phyloP scores from a whole-genome alignment of 1,139 yeast genomes.

The Kodamaea sp. region DNA sequence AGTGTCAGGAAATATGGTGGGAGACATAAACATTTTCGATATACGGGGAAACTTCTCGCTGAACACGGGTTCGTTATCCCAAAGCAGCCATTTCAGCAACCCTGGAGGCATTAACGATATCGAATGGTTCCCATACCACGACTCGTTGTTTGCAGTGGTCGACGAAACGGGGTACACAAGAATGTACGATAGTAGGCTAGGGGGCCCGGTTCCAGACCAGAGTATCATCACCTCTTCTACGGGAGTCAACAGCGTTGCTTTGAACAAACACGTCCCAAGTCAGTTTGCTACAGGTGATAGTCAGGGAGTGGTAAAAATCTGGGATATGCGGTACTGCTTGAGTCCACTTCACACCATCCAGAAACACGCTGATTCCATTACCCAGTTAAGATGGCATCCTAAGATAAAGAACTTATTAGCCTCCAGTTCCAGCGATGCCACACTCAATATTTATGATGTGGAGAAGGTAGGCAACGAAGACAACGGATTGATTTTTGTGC shows the following conservation, averaged over 20 bases:
- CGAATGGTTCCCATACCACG: slow-evolving; percentile 62
- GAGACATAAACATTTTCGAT: slow-evolving; percentile 37
- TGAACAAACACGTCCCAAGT: slow-evolving; percentile 56
- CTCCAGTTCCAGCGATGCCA: slow-evolving; percentile 69
- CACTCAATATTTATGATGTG: slow-evolving; percentile 72
- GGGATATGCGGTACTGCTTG: slow-evolving; percentile 64
- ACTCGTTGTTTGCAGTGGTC: slow-evolving; percentile 53
- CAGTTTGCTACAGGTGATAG: slow-evolving; percentile 72
- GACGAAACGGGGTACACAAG: slow-evolving; percentile 56
- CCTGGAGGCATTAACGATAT: slow-evolving; percentile 57
- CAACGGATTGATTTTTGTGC: slow-evolving; percentile 60
- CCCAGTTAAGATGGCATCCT: slow-evolving; percentile 82
- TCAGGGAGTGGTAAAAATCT: slow-evolving; percentile 56
- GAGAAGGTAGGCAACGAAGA: slow-evolving; percentile 35
- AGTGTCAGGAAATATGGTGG: slow-evolving; percentile 39
- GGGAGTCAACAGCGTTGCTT: slow-evolving; percentile 66
- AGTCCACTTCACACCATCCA: slow-evolving; percentile 24
- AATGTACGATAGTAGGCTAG: slow-evolving; percentile 52
- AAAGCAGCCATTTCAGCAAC: slow-evolving; percentile 8
- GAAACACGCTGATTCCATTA: slow-evolving; percentile 64
- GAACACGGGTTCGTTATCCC: slow-evolving; percentile 1
- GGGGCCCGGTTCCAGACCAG: too few species aligned
- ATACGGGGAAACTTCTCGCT: slow-evolving; percentile 23
- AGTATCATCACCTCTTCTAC: too few species aligned
- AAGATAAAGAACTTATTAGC: slow-evolving; percentile 60